Base-by-base conservation (phyloP, 768 basidiomycete species). In the Phlegmacium glaucopus region DNA sequence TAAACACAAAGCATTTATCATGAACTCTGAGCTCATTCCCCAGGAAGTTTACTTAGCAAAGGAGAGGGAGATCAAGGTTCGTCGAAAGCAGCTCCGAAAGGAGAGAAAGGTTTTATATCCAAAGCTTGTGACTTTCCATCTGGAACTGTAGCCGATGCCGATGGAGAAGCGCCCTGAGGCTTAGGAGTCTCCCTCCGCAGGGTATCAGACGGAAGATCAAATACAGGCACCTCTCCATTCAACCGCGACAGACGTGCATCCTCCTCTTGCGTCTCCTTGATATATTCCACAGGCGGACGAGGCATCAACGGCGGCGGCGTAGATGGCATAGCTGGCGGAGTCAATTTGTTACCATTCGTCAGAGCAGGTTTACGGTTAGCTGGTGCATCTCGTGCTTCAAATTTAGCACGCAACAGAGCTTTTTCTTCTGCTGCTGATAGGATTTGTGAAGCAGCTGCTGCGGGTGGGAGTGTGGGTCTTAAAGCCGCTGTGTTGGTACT, bases 341-440 rank as follows among this genome's bases (percentile, higher is more conserved):
- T 9, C 46, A 22, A 13, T 50, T 51, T 30, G 47, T 39, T 48
- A 27, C 54, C 38, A 45, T 52, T 52, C 49, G 39, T 46, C 54
- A 43, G 51, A 44, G 48, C 37, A 27, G 49, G 46, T 52, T 54
- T 47, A 16, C 53, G 38, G 11, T 27, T 37, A 22, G 39, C 45
- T 17, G 58, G 48, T 29, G 32, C 51, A 27, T 85, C 78, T 54
- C 82, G 78, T 1, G 74, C 76, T 22, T 79, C 86, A 53, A 79
- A 88, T 61, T 74, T 77, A 4, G 84, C 83, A 30, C 69, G 72
- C 9, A 91, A 62, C 48, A 79, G 62, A 16, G 85, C 86, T 68
- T 92, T 91, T 66, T 92, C 90, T 56, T 91, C 88, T 0, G 80
- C 82, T 3, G 90, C 89, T 2, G 83, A 83, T 43, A 90, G 64